Base-by-base conservation (phyloP, 73 alveolate species). In the Breviolum minutum region DNA sequence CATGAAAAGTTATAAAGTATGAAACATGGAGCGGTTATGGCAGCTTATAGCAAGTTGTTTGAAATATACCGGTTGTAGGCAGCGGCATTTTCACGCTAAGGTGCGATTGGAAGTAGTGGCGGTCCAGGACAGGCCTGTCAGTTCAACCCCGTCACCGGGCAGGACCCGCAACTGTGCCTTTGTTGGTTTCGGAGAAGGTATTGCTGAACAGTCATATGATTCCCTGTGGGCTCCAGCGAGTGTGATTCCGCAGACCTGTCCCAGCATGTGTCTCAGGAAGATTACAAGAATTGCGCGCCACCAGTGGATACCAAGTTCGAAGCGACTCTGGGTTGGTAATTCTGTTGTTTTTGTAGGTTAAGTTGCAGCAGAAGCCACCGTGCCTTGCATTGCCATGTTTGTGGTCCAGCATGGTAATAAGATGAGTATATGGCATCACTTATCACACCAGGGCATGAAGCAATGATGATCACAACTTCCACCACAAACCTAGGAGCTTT, bases 261-360 rank as follows among this genome's bases (percentile, higher is more conserved):
- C 69, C 66, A 20, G 71, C 11, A 26, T 73, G 83, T 48, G 27
- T 40, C 60, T 63, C 90, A 92, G 98, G 98, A 73, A 80, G 98
- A 92, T 68, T 92, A 92, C 90, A 92, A 80, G 89, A 48, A 63
- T 14, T 92, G 98, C 62, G 90, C 86, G 8, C 98, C 98, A n/a
- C 98, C 98, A 17, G 98, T 92, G 81, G 98, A 92, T 68, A 92
- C 98, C 98, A 92, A 92, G 90, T 92, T 92, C 98, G 98, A 92
- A 92, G 98, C 98, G 98, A 74, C 40, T 13, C 98, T 71, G 29
- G 87, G 96, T 61, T 32, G 7, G n/a, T 2, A 63, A 32, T 2
- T 7, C 26, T 13, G 87, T 24, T 22, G 87, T 6, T 24, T 29
- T 27, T 79, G 87, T 68, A 68, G 54, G 54, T 0, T 40, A 40